Conservation (phyloP, 352 stramenopile species). For the Thraustochytrium sp. region DNA sequence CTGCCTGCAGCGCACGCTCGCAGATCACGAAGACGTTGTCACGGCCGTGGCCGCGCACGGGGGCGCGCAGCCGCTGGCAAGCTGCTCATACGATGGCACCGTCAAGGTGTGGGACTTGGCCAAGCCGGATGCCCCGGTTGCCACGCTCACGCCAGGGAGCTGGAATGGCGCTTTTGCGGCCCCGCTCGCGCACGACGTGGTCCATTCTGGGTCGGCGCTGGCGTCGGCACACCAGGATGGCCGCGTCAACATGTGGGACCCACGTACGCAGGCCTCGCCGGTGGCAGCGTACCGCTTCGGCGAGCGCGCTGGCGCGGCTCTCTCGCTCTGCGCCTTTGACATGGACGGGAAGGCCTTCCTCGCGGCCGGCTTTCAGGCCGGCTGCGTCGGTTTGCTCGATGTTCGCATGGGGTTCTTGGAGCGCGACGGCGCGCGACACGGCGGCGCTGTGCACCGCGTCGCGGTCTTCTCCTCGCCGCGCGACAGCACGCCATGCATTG, state of each 20-base stretch:
- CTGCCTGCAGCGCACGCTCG: conserved; percentile 7
- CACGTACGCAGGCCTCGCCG: not conserved
- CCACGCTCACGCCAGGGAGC: not conserved
- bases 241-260: conserved; percentile 1
- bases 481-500: not conserved
- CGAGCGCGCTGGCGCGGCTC: not conserved
- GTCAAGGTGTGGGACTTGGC: conserved; percentile 28
- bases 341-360: not conserved
- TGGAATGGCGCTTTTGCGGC: not conserved
- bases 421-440: not conserved
- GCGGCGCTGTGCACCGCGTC: not conserved
- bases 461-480: not conserved
- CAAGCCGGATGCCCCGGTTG: not conserved
- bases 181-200: not conserved
- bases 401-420: not conserved
- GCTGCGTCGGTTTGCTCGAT: not conserved
- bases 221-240: conserved; percentile 28
- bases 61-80: not conserved
- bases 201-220: not conserved
- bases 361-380: not conserved
- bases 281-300: not conserved
- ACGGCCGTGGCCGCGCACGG: not conserved
- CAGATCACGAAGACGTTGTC: conserved; percentile 21
- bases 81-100: not conserved
- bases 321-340: not conserved